phyloP scores from a whole-genome alignment of 352 stramenopile species.

The Phytophthora multivora region DNA sequence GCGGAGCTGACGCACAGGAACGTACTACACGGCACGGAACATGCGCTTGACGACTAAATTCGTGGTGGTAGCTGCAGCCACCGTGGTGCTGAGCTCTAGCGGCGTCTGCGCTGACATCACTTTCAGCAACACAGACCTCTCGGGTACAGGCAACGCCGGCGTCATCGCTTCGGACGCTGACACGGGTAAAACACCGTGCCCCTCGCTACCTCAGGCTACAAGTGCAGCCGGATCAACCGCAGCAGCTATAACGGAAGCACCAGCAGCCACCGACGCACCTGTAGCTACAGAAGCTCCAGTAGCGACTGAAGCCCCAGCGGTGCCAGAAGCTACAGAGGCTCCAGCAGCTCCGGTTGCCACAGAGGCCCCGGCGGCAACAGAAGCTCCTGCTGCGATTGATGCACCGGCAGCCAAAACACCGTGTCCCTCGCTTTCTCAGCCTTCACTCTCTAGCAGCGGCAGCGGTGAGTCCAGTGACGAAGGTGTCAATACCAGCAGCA shows the following conservation, averaged over 20 bases:
- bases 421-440: conserved; percentile 37
- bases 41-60: conserved; percentile 34
- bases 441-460: conserved; percentile 22
- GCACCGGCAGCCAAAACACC: conserved; percentile 26
- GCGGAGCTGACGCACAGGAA: conserved; percentile 12
- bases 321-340: background rate
- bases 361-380: background rate
- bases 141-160: conserved; percentile 19
- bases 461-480: conserved; percentile 15
- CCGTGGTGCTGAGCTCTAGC: conserved; percentile 16
- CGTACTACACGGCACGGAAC: background rate
- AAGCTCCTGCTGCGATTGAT: conserved; percentile 13
- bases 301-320: conserved; percentile 8
- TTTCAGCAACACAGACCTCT: conserved; percentile 29
- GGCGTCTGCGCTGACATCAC: conserved; percentile 25
- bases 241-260: background rate
- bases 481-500: conserved; percentile 10
- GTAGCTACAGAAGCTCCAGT: conserved; percentile 1
- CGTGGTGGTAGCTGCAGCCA: conserved; percentile 18
- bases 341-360: conserved; percentile 2
- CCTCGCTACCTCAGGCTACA: conserved; percentile 27
- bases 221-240: background rate
- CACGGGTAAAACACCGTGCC: conserved; percentile 28
- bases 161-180: conserved; percentile 29
- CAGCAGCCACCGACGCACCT: background rate